phyloP scores from a whole-genome alignment of 495 filamentous ascomycete genomes.

The Xylaria venustula region DNA sequence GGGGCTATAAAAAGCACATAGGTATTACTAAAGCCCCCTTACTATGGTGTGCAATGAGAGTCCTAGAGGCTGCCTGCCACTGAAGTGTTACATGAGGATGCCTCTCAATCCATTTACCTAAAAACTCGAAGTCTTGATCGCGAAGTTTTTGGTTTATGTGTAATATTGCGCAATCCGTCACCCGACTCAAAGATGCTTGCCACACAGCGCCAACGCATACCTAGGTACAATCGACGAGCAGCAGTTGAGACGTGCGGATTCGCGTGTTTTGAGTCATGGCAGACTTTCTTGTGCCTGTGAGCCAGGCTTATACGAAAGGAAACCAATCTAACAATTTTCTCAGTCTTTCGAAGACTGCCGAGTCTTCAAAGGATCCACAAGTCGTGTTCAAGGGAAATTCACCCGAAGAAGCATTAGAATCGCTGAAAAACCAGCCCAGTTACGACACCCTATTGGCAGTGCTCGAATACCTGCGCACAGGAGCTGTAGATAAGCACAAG shows the following conservation, averaged over 20 bases:
- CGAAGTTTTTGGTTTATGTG: neutral
- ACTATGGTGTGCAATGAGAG: too few relatives aligned
- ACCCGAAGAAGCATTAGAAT: slow-evolving; percentile 59
- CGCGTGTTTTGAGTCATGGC: slow-evolving; percentile 39
- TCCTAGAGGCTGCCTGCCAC: too few relatives aligned
- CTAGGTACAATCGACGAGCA: too few relatives aligned
- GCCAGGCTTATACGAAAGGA: slow-evolving; percentile 38
- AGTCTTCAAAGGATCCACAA: slow-evolving; percentile 1
- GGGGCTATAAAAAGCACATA: too few relatives aligned
- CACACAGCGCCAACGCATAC: neutral
- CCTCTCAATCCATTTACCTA: too few relatives aligned
- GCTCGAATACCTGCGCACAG: slow-evolving; percentile 53
- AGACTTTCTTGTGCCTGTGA: slow-evolving; percentile 48
- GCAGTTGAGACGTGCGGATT: too few relatives aligned
- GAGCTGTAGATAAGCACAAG: slow-evolving; percentile 24
- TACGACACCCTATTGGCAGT: slow-evolving; percentile 52
- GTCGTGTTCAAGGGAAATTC: slow-evolving; percentile 30
- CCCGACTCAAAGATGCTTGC: neutral
- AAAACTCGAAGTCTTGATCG: too few relatives aligned
- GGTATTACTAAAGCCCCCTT: too few relatives aligned
- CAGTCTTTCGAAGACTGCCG: slow-evolving; percentile 14
- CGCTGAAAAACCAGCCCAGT: slow-evolving; percentile 64
- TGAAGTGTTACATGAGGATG: too few relatives aligned
- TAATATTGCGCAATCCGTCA: neutral
- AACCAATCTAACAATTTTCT: slow-evolving; percentile 18